These are phyloP conservation scores for Salix brachista DNA, from an alignment of 345 rosid genomes.

Conservation along the genomic window DNA sequence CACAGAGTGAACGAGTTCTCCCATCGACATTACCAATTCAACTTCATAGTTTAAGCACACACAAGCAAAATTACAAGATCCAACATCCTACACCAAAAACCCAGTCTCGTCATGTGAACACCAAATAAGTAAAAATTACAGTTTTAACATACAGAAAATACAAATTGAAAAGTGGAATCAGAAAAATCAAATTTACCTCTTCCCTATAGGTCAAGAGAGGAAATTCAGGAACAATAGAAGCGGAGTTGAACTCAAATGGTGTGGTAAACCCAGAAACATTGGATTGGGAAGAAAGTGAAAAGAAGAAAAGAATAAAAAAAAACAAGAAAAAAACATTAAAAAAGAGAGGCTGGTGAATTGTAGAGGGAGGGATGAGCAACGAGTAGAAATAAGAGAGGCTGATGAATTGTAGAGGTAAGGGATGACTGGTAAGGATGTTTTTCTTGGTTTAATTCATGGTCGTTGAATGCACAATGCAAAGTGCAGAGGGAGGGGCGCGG, in stretches of 20 bases:
- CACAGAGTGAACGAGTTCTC: neutral
- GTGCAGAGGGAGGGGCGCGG: too few species aligned
- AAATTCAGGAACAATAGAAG: conserved; percentile 43
- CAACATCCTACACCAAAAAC: too few species aligned
- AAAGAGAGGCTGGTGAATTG: too few species aligned
- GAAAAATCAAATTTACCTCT: conserved; percentile 42
- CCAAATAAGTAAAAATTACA: neutral
- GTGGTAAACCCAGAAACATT: conserved; percentile 28
- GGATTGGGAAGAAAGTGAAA: conserved; percentile 8
- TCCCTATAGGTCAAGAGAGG: conserved; percentile 69
- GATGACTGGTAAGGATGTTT: too few species aligned
- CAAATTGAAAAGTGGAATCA: neutral
- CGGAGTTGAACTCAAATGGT: conserved; percentile 53
- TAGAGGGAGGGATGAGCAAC: too few species aligned
- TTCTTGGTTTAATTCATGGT: too few species aligned
- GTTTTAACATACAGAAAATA: neutral
- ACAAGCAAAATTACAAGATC: neutral
- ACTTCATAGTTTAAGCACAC: neutral
- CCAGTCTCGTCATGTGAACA: neutral
- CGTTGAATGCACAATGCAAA: too few species aligned
- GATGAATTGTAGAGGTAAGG: too few species aligned
- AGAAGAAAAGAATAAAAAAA: too few species aligned
- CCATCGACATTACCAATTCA: neutral
- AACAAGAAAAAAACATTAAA: too few species aligned
- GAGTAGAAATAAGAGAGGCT: too few species aligned